Evolutionary conservation across 2,329 filamentous ascomycete species (phyloP).

Genomic region (Bertia moriformis): DNA sequence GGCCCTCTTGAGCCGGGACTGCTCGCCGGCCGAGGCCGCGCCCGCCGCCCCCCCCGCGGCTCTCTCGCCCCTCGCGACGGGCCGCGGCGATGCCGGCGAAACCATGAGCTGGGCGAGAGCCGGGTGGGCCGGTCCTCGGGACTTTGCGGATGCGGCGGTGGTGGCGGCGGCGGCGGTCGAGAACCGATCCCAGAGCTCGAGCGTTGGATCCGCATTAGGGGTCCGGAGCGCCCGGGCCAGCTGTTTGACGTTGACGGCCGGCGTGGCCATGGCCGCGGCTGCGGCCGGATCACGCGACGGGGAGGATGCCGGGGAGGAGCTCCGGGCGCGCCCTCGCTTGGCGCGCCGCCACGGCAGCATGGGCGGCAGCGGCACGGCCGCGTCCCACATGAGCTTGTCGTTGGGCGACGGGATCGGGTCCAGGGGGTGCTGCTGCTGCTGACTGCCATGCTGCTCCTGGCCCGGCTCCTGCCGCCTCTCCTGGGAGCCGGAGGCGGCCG

Average conservation of each 20-base stretch:
- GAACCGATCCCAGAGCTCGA: conserved; percentile 67
- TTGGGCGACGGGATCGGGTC: conserved; percentile 18
- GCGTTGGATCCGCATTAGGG: conserved; percentile 56
- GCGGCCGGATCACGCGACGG: conserved; percentile 34
- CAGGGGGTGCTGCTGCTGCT: conserved; percentile 49
- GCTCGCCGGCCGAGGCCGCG: conserved; percentile 44
- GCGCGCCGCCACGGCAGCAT: conserved; percentile 28
- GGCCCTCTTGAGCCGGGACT: conserved; percentile 54
- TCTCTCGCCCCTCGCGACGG: conserved; percentile 24
- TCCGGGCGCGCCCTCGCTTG: conserved; percentile 37
- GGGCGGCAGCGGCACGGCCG: conserved; percentile 23
- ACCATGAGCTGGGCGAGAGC: conserved; percentile 51
- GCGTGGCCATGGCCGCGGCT: conserved; percentile 27
- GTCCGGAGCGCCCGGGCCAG: conserved; percentile 46
- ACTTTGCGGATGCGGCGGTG: conserved; percentile 12
- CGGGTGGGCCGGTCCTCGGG: conserved; percentile 25
- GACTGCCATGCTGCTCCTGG: conserved; percentile 32
- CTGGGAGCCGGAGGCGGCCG: conserved; percentile 19
- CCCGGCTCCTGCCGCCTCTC: conserved; percentile 17
- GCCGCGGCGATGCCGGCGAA: conserved; percentile 58
- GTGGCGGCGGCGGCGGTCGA: conserved; percentile 33
- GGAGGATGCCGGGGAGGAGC: conserved; percentile 60
- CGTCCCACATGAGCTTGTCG: conserved; percentile 24
- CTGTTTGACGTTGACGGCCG: conserved; percentile 40
- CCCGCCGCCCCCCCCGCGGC: conserved; percentile 22